Conservation (phyloP, 1,284 basidiomycete species). For the Trichosporon sp. region DNA sequence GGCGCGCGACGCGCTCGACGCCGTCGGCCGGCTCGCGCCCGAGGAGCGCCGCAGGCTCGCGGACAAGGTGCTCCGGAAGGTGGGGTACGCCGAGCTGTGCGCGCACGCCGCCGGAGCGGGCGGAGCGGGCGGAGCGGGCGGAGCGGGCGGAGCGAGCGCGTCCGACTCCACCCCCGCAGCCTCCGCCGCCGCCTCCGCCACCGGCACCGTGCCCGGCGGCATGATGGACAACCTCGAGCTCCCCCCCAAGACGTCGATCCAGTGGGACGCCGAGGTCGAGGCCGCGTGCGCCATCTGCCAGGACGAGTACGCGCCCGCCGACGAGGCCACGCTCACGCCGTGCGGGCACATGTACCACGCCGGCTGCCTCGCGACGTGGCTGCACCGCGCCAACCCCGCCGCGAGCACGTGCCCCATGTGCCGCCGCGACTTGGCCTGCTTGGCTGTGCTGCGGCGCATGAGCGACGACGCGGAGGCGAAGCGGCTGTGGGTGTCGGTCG, state of each 20-base stretch:
- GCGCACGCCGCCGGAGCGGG: background rate
- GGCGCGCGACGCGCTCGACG: background rate
- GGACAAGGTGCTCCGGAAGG: background rate
- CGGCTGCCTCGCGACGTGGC: conserved; percentile 37
- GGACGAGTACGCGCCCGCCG: conserved; percentile 30
- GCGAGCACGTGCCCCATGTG: conserved; percentile 44
- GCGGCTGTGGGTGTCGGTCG: conserved; percentile 8
- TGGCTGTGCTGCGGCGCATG: conserved; percentile 14
- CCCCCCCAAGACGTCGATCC: background rate
- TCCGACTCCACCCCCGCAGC: background rate
- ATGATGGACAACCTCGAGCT: background rate
- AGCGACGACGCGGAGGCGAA: conserved; percentile 4
- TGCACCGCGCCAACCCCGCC: conserved; percentile 25
- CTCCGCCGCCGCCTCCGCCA: background rate
- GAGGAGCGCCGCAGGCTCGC: background rate
- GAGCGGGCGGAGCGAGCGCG: background rate
- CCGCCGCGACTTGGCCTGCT: conserved; percentile 35
- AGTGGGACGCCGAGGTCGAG: conserved; percentile 1
- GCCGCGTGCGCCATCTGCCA: conserved; percentile 19
- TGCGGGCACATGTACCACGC: conserved; percentile 46
- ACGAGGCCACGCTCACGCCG: conserved; percentile 30
- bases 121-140: background rate
- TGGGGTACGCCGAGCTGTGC: background rate
- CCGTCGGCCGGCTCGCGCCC: background rate
- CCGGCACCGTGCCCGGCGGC: background rate